These are phyloP conservation scores for Sporisorium sorghi DNA, from an alignment of 1,284 basidiomycete species.

Conservation along the genomic window DNA sequence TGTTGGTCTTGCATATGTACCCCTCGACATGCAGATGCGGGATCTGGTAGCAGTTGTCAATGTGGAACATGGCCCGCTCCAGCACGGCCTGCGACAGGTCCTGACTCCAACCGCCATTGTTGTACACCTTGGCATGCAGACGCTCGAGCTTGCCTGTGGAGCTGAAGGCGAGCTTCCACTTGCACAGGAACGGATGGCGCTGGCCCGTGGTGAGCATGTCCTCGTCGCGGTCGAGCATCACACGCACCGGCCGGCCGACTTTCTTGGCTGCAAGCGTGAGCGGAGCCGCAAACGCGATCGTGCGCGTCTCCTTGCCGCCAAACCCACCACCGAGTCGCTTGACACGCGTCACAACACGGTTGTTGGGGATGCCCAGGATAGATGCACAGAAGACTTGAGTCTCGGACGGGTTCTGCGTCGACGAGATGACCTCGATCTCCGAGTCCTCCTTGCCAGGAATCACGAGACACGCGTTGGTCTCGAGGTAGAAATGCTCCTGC, in stretches of 20 bases:
- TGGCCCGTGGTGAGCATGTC: conserved; percentile 70
- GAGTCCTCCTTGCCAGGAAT: conserved; percentile 69
- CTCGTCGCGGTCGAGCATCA: conserved; percentile 69
- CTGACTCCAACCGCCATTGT: conserved; percentile 70
- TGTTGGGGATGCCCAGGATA: conserved; percentile 68
- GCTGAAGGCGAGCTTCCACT: conserved; percentile 68
- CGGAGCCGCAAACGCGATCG: conserved; percentile 53
- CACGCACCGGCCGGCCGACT: conserved; percentile 65
- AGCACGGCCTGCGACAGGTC: conserved; percentile 69
- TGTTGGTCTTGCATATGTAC: conserved; percentile 69
- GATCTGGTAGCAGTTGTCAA: conserved; percentile 67
- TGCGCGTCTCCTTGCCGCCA: conserved; percentile 68
- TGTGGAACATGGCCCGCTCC: conserved; percentile 69
- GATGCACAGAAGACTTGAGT: conserved; percentile 69
- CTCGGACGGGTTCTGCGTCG: conserved; percentile 69
- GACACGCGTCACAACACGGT: conserved; percentile 63
- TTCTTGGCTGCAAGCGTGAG: conserved; percentile 68
- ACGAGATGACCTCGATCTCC: conserved; percentile 69
- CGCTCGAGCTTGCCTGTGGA: conserved; percentile 67
- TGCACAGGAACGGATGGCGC: conserved; percentile 68
- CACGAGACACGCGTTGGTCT: conserved; percentile 68
- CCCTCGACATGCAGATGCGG: conserved; percentile 66
- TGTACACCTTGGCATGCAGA: conserved; percentile 66
- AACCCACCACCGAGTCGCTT: conserved; percentile 70
- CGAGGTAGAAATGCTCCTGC: conserved; percentile 65